phyloP scores from a whole-genome alignment of 225 moss, liverwort and hornwort species.

The Pseudisothecium myosuroides region DNA sequence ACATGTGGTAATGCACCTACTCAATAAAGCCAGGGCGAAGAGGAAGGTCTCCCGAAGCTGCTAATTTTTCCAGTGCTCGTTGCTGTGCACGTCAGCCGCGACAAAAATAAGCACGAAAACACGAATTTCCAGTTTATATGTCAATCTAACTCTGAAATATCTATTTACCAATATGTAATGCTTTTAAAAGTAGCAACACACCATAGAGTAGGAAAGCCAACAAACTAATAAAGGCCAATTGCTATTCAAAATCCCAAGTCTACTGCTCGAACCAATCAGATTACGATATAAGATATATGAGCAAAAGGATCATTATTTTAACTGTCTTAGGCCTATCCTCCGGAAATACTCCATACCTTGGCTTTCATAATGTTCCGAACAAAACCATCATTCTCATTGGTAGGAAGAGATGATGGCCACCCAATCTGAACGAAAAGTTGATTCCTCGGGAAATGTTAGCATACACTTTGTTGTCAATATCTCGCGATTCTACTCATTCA shows the following conservation, averaged over 20 bases:
- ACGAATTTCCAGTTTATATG: not conserved
- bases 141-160: not conserved
- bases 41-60: conserved; percentile 45
- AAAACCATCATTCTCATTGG: conserved; percentile 57
- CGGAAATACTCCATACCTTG: conserved; percentile 43
- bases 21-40: conserved; percentile 64
- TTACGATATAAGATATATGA: not conserved
- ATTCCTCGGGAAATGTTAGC: not conserved
- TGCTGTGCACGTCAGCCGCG: conserved; percentile 23
- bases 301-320: not conserved
- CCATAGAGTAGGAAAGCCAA: not conserved
- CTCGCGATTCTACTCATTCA: not conserved
- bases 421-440: conserved; percentile 51
- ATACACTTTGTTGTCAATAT: not conserved
- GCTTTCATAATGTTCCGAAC: conserved; percentile 56
- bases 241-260: not conserved
- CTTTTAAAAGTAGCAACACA: not conserved
- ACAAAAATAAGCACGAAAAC: not conserved
- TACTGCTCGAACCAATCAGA: not conserved
- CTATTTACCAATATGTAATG: not conserved
- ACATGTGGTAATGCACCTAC: conserved; percentile 28
- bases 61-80: conserved; percentile 62
- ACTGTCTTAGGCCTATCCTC: not conserved
- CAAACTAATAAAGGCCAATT: not conserved
- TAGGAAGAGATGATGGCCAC: conserved; percentile 88